phyloP scores from a whole-genome alignment of 164 flowering plant species.

The Stephania yunnanensis region DNA sequence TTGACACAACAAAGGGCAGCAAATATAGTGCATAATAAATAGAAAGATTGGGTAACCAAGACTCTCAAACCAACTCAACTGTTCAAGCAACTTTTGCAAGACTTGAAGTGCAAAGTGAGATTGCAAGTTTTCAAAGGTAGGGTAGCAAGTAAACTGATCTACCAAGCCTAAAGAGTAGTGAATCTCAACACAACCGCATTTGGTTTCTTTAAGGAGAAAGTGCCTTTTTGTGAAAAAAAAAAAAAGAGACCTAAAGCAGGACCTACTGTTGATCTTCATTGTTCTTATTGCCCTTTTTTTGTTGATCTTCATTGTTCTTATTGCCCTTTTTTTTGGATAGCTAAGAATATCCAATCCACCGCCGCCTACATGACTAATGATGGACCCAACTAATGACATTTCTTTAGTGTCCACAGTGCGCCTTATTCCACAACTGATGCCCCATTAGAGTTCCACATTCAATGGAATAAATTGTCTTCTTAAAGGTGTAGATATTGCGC shows the following conservation, averaged over 20 bases:
- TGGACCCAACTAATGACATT: neutral
- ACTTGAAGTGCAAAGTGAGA: neutral
- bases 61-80: no score
- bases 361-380: no score
- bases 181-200: neutral
- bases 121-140: neutral
- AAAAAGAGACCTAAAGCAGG: neutral
- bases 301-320: neutral
- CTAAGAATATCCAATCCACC: no score
- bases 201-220: neutral
- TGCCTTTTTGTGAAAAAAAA: no score
- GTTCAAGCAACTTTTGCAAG: no score
- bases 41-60: no score
- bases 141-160: neutral
- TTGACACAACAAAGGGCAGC: neutral
- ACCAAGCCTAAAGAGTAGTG: neutral
- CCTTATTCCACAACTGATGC: neutral
- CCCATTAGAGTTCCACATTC: neutral
- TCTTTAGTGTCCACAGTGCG: neutral
- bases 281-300: no score
- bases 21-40: neutral
- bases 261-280: neutral
- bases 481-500: neutral
- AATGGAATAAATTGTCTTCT: neutral
- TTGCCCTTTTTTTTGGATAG: no score